Base-by-base conservation (phyloP, 2,329 filamentous ascomycete genomes). In the Tympanopsis confertula region DNA sequence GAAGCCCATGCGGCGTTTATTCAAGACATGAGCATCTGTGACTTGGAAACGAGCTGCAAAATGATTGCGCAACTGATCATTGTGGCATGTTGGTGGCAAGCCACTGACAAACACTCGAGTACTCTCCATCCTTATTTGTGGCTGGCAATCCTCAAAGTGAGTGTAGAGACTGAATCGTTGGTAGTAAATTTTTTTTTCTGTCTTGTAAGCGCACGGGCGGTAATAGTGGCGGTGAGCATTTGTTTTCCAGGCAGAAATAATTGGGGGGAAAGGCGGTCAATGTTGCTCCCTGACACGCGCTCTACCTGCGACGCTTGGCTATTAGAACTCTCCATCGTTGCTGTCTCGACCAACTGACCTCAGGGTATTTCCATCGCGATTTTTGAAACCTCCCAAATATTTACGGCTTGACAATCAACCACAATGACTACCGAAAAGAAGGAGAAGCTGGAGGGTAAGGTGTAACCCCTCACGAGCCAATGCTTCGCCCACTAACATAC, bases 1-100 rank as follows among this genome's bases (percentile, higher is more conserved):
- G 69, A 94, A 98, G 49, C 88, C 91, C 59, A 98, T 95, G 48
- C 88, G 77, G 51, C 91, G 78, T 52, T 87, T 79, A 4, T 86
- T 76, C 54, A 96, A 85, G 55, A 95, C 74, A 70, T 94, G 94
- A 50, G 87, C 76, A 63, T 98, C 91, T 38, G 89, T 96, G 54
- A 95, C 76, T 45, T 82, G 68, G 44, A 75, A 75, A 44, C 80
- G 81, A 29, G 65, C 71, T 42, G 82, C 75, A 60, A 98, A 98
- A 63, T 96, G 88, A 55, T 85, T 87, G 55, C 78, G 79, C 55
- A 96, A 83, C 47, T 93, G 84, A 38, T 81, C 78, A 61, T 93
- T 86, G 12, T 78, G 81, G 51, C 94, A 82, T 39, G 75, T 84
- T 22, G 87, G 87, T 35, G 91, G 91, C 41, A 98, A 68, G 43